These are phyloP conservation scores for Beta corolliflora DNA, from an alignment of 179 eudicot genomes.

Conservation along the genomic window DNA sequence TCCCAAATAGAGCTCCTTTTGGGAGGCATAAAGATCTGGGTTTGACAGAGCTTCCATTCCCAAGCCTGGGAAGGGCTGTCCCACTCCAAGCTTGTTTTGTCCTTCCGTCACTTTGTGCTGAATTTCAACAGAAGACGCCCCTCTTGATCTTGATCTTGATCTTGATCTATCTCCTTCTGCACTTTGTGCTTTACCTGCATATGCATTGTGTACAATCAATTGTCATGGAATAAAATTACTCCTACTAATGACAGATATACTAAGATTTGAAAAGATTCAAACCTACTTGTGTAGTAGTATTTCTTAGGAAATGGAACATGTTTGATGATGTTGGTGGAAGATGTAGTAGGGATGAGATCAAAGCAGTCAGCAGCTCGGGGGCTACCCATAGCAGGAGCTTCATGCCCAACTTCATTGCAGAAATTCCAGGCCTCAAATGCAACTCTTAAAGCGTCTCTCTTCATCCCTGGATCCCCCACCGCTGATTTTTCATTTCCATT, in stretches of 20 bases:
- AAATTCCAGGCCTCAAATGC: slow-evolving; percentile 80
- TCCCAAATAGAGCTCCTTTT: slow-evolving; percentile 68
- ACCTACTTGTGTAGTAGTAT: background rate
- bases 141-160: no score
- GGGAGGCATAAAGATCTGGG: slow-evolving; percentile 69
- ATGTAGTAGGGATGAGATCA: slow-evolving; percentile 38
- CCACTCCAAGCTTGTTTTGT: slow-evolving; percentile 59
- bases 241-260: no score
- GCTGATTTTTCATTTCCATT: slow-evolving; percentile 34
- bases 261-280: no score
- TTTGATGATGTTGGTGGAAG: background rate
- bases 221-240: no score
- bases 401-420: slow-evolving; percentile 75
- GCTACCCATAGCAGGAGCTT: slow-evolving; percentile 72
- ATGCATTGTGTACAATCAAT: no score
- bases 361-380: slow-evolving; percentile 83
- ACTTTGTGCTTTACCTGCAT: background rate
- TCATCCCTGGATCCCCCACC: slow-evolving; percentile 75
- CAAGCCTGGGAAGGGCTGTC: slow-evolving; percentile 56
- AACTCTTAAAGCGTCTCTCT: slow-evolving; percentile 55
- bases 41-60: slow-evolving; percentile 38
- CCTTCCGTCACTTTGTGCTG: slow-evolving; percentile 49
- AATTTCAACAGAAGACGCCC: slow-evolving; percentile 2
- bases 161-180: no score
- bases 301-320: background rate